Base-by-base conservation (phyloP, 768 basidiomycete genomes). In the Mrakia gelida region DNA sequence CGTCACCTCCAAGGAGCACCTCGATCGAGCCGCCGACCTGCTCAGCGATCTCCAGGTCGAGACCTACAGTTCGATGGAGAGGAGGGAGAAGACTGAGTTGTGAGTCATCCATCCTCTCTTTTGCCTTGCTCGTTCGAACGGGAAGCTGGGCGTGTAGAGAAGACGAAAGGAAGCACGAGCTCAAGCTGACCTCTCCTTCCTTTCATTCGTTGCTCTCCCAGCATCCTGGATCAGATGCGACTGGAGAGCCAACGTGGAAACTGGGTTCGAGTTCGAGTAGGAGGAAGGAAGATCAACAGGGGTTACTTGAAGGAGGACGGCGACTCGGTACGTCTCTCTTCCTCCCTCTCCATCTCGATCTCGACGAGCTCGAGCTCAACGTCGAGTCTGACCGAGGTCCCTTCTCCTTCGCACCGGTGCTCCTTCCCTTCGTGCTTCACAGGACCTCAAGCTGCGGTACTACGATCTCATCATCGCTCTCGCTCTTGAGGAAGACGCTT, bases 1-100 rank as follows among this genome's bases (percentile, higher is more conserved):
- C 7, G 83, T 83, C 28, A 92, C 91, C 80, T 80, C 82, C 21
- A 81, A 82, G 75, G 91, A 92, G 81, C 89, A 91, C 61, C 86
- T 94, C 56, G 90, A 92, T 81, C 91, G 90, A 0, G 95, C 97
- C 9, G 95, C 93, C 0, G 97, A 98, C 80, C 86, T 98, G 41
- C 88, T 98, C 79, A 91, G 91, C 32, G 97, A 99, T 78, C 89
- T 99, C 3, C 95, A 98, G 86, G 95, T 99, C 56, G 97, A 99
- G 85, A 98, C 97, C 1, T 99, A 98, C 84, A 98, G 95, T 21
- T 94, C 93, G 9, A 98, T 99, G 97, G 94, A 98, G 80, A 90
- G 95, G 79, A 87, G 92, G 82, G 97, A 99, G 85, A 99, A 99
- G 88, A 97, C 94, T 6, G 94, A 98, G 84, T 98, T 99, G 84